Percentiles rank a stretch among this genome's conserved stretches.
phyloP scores from a whole-genome alignment of 768 basidiomycete genomes.

The Inosperma sp. region DNA sequence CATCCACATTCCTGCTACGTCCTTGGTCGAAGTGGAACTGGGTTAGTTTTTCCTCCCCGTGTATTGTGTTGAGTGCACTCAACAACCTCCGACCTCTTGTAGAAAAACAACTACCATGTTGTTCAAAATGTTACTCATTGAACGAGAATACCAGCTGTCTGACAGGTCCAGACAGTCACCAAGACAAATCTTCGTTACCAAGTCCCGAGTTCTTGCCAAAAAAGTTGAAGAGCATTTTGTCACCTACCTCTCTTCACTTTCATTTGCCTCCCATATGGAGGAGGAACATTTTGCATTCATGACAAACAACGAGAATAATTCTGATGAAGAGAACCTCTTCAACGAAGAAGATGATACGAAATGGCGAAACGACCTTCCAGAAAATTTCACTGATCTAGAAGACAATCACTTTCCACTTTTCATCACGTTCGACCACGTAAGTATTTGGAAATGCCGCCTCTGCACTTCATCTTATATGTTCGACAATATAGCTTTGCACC shows the following conservation, averaged over 20 bases:
- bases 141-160: constrained; percentile 43
- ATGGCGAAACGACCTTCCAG: constrained; percentile 44
- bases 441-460: constrained; percentile 12
- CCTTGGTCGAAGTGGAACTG: constrained; percentile 66
- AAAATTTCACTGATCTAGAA: constrained; percentile 48
- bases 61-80: not conserved
- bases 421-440: constrained; percentile 58
- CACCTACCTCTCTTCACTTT: constrained; percentile 45
- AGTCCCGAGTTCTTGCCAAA: constrained; percentile 54
- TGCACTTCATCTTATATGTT: not conserved
- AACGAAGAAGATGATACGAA: constrained; percentile 40
- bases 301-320: constrained; percentile 12
- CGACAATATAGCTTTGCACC: constrained; percentile 37
- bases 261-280: constrained; percentile 21
- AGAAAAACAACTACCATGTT: constrained; percentile 74
- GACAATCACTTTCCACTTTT: constrained; percentile 69
- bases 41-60: no score
- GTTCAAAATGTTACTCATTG: constrained; percentile 64
- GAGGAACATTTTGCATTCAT: constrained; percentile 37
- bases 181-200: constrained; percentile 66
- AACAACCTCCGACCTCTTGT: not conserved
- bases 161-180: constrained; percentile 34
- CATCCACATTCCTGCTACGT: constrained; percentile 57
- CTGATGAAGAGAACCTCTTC: constrained; percentile 26
- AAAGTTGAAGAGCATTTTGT: constrained; percentile 61